A percentile compares a stretch with the other conserved stretches of the same genome.
Conservation (phyloP, 805 yeast species). For the Hanseniaspora guilliermondii region DNA sequence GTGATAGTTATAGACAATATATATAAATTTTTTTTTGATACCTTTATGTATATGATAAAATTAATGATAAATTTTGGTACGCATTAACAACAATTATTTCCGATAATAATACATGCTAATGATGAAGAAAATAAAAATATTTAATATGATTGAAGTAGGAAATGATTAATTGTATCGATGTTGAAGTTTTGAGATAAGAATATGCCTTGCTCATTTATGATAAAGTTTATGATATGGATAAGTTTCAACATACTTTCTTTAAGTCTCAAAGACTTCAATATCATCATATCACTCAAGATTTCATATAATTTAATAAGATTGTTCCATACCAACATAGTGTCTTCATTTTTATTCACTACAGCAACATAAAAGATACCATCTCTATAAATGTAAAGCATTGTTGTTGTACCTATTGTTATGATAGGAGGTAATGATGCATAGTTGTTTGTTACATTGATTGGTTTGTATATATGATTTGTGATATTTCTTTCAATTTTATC, state of each 20-base stretch:
- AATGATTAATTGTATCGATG: neutral
- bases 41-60: too few species aligned
- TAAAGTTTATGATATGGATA: conserved; percentile 67
- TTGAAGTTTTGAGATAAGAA: conserved; percentile 21
- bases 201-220: conserved; percentile 30
- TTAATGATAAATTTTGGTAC: too few species aligned
- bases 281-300: conserved; percentile 34
- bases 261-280: conserved; percentile 36
- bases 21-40: too few species aligned
- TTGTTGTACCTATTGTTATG: conserved; percentile 81
- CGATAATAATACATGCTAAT: neutral
- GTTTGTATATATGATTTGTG: neutral
- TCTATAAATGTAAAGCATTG: conserved; percentile 64
- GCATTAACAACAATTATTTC: too few species aligned
- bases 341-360: conserved; percentile 79
- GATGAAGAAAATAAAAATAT: neutral
- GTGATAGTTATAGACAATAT: too few species aligned
- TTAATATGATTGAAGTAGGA: conserved; percentile 7
- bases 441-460: neutral
- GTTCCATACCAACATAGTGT: conserved; percentile 69
- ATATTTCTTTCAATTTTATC: neutral
- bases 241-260: conserved; percentile 55
- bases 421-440: conserved; percentile 33
- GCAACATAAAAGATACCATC: conserved; percentile 68
- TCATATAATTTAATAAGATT: conserved; percentile 52